Evolutionary conservation across 306 rosid genomes (phyloP).

Genomic region (Ceratonia siliqua): DNA sequence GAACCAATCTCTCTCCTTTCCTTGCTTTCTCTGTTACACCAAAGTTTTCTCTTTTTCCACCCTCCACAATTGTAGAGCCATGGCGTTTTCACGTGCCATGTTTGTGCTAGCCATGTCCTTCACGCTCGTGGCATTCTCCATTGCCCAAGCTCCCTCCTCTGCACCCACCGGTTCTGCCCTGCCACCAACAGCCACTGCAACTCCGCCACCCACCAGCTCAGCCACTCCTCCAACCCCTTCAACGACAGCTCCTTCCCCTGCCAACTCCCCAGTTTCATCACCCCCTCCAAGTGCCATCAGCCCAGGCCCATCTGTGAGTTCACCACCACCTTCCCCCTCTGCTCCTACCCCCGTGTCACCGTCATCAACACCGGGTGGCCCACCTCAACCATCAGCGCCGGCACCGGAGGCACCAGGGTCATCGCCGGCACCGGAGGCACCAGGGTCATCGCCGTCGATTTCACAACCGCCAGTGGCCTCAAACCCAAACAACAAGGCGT

Average conservation of each 20-base stretch:
- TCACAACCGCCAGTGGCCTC: background rate
- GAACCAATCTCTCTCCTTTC: background rate
- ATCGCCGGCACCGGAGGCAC: background rate
- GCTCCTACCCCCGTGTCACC: background rate
- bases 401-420: background rate
- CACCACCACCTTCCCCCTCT: conserved; percentile 25
- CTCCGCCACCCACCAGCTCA: conserved; percentile 7
- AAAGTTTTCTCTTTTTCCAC: background rate
- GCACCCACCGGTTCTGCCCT: conserved; percentile 21
- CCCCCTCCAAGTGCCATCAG: conserved; percentile 9
- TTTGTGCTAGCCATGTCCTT: conserved; percentile 40
- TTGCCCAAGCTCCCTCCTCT: conserved; percentile 39
- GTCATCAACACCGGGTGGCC: background rate
- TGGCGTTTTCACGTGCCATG: conserved; percentile 51
- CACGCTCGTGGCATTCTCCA: conserved; percentile 39
- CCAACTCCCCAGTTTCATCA: conserved; percentile 11
- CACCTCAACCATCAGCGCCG: no score
- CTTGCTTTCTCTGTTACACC: background rate
- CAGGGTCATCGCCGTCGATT: background rate
- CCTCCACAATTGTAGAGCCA: conserved; percentile 16
- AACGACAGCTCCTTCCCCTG: background rate
- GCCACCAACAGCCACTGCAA: background rate
- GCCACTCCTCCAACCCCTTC: background rate
- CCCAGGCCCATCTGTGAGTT: background rate
- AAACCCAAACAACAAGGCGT: background rate